Evolutionary conservation across 2,329 filamentous ascomycete genomes (phyloP), one percentile per base, ranked within the genome.

Genomic region (Xylariaceae sp.): DNA sequence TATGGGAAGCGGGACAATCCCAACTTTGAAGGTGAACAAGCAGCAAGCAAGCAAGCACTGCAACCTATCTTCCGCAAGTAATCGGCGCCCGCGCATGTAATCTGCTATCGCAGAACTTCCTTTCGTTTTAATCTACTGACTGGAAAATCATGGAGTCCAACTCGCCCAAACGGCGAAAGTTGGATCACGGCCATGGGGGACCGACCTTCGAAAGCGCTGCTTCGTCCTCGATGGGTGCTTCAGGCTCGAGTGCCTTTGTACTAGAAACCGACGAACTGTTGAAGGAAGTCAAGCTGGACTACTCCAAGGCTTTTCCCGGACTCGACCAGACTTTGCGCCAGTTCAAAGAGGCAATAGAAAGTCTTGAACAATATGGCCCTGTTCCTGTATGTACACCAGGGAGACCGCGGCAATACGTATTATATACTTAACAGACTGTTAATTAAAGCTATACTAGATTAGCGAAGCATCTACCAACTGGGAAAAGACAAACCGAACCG

Each of bases 381-480:
- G 53, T 79, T 50, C 78, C 79, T 53, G 84, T 87, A 72, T 58
- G 82, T 73, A 26, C 24, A 46, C 49, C 29, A 26, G 4, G 28
- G 34, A 8, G 24, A 3, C 12, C 14, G 21, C 36, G 21, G 17
- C 34, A 45, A 1, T 17, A n/a, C 14, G 14, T 43, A 21, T 7
- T 24, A n/a, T 33, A 7, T 53, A 43, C 40, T 24, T 43, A 34
- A 24, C 9, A 28, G 46, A 34, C 29, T 47, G 24, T 50, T 47
- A 48, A 45, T 34, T 45, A 12, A 55, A 31, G 21, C 19, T 9
- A 7, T 44, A 4, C 63, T 39, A 92, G 89, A 82, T 95, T 49
- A 65, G 75, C 29, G 86, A 95, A 65, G 92, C 91, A 7, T 79
- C 79, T 0, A 79, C 87, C 69, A 84, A 82, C 59, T 82, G 91